Evolutionary conservation across 352 stramenopile species (phyloP), one percentile per base, ranked within the genome.

Genomic region (Achlya hypogyna): DNA sequence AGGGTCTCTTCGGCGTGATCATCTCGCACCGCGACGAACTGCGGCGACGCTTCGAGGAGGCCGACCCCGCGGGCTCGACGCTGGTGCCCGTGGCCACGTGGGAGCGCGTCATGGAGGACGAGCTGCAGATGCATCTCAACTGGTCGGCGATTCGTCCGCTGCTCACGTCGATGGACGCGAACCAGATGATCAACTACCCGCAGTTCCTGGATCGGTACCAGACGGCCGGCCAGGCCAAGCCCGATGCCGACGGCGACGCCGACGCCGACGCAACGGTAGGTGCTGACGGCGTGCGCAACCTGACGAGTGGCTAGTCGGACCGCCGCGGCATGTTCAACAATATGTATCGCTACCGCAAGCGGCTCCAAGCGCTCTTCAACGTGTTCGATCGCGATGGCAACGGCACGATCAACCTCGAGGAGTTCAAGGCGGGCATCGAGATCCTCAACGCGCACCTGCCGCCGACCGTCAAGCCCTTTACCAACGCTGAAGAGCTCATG

Each of bases 1-100:
- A 94, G 62, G 83, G 74, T 51, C 74, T 94, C n/a, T 91, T 94
- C 53, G 89, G 79, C 58, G 75, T 92, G n/a, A 90, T 94, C 45
- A 72, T 92, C 27, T 78, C 90, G 53, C 81, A 90, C 67, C 72
- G 75, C 8, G 78, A 81, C 14, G 83, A 90, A 35, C 64, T 94
- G 51, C 60, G 79, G 14, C 71, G 77, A 9, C 78, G 81, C 43
- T 94, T 94, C 71, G 63, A 82, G 56, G 78, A 83, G 25, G 68
- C 72, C 16, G 85, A 92, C 59, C 42, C 64, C 16, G 67, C 70
- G 0, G 70, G 76, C 20, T 78, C 70, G 2, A 74, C 73, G 16
- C 79, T 79, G 29, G 52, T 94, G 9, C 71, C 73, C 5, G 65
- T 87, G n/a, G 62, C 74, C 22, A 60, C 65, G 5, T 94, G 85